phyloP scores from a whole-genome alignment of 306 rosid species.

The Malus sylvestris region DNA sequence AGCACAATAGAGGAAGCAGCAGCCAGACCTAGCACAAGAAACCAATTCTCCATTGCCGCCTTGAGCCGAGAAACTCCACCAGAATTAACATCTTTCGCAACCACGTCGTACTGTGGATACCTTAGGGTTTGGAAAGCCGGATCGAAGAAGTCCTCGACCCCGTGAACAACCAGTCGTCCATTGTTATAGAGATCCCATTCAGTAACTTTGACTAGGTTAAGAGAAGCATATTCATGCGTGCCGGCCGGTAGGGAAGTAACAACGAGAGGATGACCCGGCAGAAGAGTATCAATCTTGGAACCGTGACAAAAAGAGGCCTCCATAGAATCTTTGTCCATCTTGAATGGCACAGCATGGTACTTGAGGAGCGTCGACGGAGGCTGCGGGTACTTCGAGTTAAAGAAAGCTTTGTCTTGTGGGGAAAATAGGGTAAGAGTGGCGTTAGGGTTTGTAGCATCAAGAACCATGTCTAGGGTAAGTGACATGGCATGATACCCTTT shows the following conservation, averaged over 20 bases:
- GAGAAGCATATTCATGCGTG: not conserved
- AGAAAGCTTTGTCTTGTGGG: not conserved
- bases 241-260: not conserved
- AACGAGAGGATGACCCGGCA: not conserved
- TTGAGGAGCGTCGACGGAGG: conserved; percentile 2
- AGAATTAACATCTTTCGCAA: not conserved
- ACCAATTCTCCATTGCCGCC: not conserved
- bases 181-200: conserved; percentile 7
- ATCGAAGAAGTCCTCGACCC: conserved; percentile 8
- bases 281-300: conserved; percentile 7
- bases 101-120: not conserved
- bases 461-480: not conserved
- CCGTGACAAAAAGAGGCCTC: not conserved
- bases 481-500: conserved; percentile 2
- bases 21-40: no score
- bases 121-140: not conserved
- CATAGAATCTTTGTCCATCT: not conserved
- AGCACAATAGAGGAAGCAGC: no score
- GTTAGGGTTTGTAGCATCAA: not conserved
- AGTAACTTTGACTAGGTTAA: not conserved
- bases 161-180: not conserved
- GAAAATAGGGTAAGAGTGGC: not conserved
- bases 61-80: not conserved
- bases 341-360: not conserved
- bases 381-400: not conserved